These are phyloP conservation scores for Coccomyxa sp. DNA, from an alignment of 139 green algal species.

Conservation along the genomic window DNA sequence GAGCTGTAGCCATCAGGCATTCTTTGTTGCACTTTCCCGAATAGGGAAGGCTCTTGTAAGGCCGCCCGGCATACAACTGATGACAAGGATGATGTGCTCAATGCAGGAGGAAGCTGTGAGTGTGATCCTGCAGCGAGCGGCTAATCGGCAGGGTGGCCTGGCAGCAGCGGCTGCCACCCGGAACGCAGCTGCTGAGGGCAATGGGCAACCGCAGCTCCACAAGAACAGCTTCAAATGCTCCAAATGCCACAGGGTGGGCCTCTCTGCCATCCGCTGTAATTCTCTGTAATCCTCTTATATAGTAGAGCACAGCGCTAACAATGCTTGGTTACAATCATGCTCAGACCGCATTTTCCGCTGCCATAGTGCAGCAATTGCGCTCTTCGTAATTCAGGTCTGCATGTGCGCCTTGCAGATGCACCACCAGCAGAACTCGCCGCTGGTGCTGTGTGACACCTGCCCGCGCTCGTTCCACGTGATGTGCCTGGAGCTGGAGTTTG, in stretches of 20 bases:
- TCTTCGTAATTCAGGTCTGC: too few species aligned
- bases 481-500: constrained; percentile 35
- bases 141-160: neutral
- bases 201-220: constrained; percentile 8
- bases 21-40: too few species aligned
- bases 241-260: constrained; percentile 39
- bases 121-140: neutral
- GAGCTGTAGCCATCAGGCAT: too few species aligned
- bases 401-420: constrained; percentile 13
- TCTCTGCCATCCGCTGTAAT: neutral
- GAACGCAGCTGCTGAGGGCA: neutral
- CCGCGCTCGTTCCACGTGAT: constrained; percentile 41
- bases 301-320: too few species aligned
- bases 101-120: neutral
- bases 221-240: constrained; percentile 56
- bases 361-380: too few species aligned
- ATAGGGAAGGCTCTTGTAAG: too few species aligned
- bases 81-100: too few species aligned
- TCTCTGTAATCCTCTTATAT: neutral
- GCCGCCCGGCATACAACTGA: too few species aligned
- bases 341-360: too few species aligned
- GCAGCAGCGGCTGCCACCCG: neutral
- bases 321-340: too few species aligned
- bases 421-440: constrained; percentile 28
- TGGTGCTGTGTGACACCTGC: constrained; percentile 53